These are phyloP conservation scores for Plasmodium knowlesi DNA, from an alignment of 169 alveolate genomes.

Conservation along the genomic window DNA sequence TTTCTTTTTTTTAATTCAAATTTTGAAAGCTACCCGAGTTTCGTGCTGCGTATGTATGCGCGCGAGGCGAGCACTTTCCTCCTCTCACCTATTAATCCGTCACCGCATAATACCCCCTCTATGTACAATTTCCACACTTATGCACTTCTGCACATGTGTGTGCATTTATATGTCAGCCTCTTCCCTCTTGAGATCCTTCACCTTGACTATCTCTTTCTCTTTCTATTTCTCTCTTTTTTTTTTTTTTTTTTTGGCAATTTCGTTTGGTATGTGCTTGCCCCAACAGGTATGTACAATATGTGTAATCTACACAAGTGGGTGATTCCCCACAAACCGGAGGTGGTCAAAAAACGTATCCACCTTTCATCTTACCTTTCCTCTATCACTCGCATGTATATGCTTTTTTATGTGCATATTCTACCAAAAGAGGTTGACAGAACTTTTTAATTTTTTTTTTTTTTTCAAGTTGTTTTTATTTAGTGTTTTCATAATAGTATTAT, in stretches of 20 bases:
- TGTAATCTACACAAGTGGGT: neutral
- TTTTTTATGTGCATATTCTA: neutral
- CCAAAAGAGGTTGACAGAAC: neutral
- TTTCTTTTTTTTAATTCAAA: neutral
- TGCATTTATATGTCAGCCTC: neutral
- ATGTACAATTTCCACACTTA: neutral
- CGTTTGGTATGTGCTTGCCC: neutral
- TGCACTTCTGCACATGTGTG: neutral
- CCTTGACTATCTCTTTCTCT: neutral
- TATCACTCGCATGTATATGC: neutral
- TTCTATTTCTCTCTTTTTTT: neutral
- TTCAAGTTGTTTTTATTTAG: neutral
- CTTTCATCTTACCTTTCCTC: neutral
- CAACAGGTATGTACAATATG: neutral
- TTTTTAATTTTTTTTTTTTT: neutral
- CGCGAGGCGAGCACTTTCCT: neutral
- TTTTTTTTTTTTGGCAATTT: neutral
- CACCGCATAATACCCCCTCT: neutral
- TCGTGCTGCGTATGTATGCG: neutral
- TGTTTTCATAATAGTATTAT: constrained; percentile 5
- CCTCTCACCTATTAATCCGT: neutral
- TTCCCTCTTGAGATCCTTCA: neutral
- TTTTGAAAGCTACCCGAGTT: neutral
- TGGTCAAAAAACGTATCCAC: neutral
- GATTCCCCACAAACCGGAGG: neutral